These are phyloP conservation scores for Cladosporium oxysporum DNA, from an alignment of 2,329 filamentous ascomycete species.

Conservation along the genomic window DNA sequence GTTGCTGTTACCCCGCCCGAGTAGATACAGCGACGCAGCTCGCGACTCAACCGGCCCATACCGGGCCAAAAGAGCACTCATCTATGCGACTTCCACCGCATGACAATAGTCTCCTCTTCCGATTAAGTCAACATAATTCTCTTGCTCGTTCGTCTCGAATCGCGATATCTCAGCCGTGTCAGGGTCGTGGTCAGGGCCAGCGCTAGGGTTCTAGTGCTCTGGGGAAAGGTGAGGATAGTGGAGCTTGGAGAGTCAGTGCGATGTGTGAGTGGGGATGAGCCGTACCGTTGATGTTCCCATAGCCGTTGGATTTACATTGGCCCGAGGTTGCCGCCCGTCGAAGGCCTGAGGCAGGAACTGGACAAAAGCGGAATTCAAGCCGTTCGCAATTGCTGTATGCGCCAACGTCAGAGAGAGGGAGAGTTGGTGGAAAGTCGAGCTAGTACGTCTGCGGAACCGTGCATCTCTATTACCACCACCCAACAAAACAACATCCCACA, in stretches of 20 bases:
- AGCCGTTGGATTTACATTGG: not conserved
- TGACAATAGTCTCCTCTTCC: not conserved
- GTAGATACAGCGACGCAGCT: not conserved
- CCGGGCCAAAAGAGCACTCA: slow-evolving; percentile 3
- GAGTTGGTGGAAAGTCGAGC: not conserved
- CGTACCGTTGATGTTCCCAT: not conserved
- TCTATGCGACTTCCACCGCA: not conserved
- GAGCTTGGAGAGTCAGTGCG: slow-evolving; percentile 12
- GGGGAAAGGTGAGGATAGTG: slow-evolving; percentile 18
- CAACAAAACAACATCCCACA: not conserved
- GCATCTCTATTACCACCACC: not conserved
- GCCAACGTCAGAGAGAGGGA: slow-evolving; percentile 6
- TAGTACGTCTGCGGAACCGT: slow-evolving; percentile 1
- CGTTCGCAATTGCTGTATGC: slow-evolving; percentile 1
- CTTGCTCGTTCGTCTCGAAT: not conserved
- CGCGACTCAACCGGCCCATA: slow-evolving; percentile 2
- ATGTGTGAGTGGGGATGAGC: not conserved
- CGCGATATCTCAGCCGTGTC: slow-evolving; percentile 4
- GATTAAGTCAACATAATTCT: not conserved
- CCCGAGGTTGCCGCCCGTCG: not conserved
- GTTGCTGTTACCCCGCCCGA: slow-evolving; percentile 8
- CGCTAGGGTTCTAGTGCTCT: slow-evolving; percentile 16
- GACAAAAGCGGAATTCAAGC: not conserved
- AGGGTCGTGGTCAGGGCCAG: slow-evolving; percentile 12
- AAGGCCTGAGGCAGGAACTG: not conserved